Evolutionary conservation across 2,329 filamentous ascomycete genomes (phyloP).

Genomic region (Bipolaris zeicola): DNA sequence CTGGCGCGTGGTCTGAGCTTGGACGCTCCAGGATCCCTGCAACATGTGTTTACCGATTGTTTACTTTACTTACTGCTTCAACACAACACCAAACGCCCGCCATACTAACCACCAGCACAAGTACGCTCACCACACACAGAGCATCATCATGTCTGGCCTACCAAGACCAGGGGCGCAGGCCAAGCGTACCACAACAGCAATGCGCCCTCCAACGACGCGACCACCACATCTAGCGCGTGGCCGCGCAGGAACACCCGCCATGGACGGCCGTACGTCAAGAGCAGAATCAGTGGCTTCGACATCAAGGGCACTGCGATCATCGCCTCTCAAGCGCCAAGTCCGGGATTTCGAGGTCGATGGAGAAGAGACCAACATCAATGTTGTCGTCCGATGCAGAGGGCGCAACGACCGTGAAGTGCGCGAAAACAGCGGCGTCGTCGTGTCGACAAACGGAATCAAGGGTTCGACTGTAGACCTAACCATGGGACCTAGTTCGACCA

Average conservation of each 20-base stretch:
- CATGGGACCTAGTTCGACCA: conserved; percentile 90
- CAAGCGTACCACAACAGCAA: conserved; percentile 56
- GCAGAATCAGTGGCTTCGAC: conserved; percentile 69
- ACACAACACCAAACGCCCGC: conserved; percentile 13
- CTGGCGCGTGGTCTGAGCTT: conserved; percentile 6
- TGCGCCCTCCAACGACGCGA: conserved; percentile 61
- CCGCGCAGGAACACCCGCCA: conserved; percentile 55
- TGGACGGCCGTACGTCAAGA: conserved; percentile 67
- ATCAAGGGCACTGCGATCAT: conserved; percentile 47
- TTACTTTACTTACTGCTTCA: conserved; percentile 24
- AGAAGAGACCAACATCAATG: conserved; percentile 95
- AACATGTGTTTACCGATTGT: conserved; percentile 26
- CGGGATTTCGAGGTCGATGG: conserved; percentile 76
- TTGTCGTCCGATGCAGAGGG: conserved; percentile 92
- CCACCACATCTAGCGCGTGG: conserved; percentile 57
- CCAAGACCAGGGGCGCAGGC: conserved; percentile 58
- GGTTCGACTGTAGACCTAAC: conserved; percentile 83
- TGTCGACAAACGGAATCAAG: conserved; percentile 85
- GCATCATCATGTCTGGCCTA: conserved; percentile 58
- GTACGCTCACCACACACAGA: conserved; percentile 22
- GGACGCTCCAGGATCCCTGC: conserved; percentile 5
- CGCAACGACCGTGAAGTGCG: conserved; percentile 89
- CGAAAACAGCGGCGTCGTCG: conserved; percentile 93
- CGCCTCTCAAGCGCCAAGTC: conserved; percentile 79
- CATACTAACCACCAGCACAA: conserved; percentile 24